phyloP scores from a whole-genome alignment of 2,329 filamentous ascomycete genomes.

The Colletotrichum sp. region DNA sequence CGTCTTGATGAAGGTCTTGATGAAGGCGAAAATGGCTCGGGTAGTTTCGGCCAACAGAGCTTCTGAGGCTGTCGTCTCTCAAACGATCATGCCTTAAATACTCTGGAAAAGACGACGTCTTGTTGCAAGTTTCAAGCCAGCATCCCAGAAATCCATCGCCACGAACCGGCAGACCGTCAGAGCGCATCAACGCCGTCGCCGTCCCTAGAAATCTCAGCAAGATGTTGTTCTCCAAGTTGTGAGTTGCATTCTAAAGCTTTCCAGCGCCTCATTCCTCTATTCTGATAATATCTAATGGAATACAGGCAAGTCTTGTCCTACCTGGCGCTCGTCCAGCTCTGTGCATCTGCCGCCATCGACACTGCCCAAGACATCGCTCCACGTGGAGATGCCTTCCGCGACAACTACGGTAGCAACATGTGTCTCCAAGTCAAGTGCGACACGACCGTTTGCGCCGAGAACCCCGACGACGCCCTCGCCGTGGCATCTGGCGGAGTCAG shows the following conservation, averaged over 20 bases:
- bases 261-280: accelerated
- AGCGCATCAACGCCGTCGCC: not conserved
- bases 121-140: not conserved
- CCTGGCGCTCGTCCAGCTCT: not conserved
- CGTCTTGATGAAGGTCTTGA: not conserved
- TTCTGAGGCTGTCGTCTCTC: not conserved
- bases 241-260: not conserved
- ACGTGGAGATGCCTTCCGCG: not conserved
- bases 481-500: not conserved
- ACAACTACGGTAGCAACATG: not conserved
- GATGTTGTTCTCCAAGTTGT: not conserved
- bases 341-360: not conserved
- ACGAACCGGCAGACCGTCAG: not conserved
- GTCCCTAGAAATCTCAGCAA: not conserved
- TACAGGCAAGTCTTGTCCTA: not conserved
- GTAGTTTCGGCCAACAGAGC: not conserved
- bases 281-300: accelerated
- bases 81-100: not conserved
- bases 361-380: not conserved
- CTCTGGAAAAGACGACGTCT: not conserved
- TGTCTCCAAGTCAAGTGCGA: slow-evolving; percentile 5
- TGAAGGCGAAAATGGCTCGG: not conserved
- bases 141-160: not conserved
- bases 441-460: not conserved
- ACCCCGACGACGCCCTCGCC: not conserved